A percentile compares a stretch with the other conserved stretches of the same genome.
Conservation (phyloP, 176 grass and related monocot species). For the Aegilops speltoides region DNA sequence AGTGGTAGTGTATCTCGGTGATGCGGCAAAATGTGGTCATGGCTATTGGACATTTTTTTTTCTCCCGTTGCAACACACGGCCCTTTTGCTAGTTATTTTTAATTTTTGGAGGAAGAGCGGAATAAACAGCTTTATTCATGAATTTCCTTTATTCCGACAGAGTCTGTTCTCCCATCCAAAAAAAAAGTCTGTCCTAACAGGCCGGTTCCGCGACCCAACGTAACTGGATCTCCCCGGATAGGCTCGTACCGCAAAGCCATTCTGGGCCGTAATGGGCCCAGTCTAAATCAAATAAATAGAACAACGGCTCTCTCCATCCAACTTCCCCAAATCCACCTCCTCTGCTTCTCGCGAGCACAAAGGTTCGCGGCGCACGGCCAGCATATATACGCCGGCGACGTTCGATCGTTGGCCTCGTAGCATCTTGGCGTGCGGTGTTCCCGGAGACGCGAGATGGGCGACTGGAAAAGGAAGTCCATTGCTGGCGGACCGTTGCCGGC, state of each 20-base stretch:
- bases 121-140: no score
- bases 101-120: no score
- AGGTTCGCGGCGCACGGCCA: background rate
- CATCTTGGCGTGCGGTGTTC: background rate
- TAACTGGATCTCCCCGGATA: background rate
- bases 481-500: background rate
- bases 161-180: background rate
- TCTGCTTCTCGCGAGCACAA: background rate
- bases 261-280: background rate
- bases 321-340: background rate
- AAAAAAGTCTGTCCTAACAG: background rate
- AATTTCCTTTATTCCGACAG: no score
- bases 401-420: background rate
- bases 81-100: no score
- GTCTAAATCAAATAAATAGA: background rate
- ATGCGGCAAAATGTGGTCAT: no score
- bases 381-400: background rate
- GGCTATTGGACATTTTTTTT: no score
- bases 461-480: constrained; percentile 7
- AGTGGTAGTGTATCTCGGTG: no score
- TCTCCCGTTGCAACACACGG: no score
- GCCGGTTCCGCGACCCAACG: background rate
- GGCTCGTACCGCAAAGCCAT: background rate
- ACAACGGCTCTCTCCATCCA: background rate
- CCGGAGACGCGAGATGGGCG: background rate